phyloP scores from a whole-genome alignment of 1,284 basidiomycete species.

The Paramarasmius palmivorus region DNA sequence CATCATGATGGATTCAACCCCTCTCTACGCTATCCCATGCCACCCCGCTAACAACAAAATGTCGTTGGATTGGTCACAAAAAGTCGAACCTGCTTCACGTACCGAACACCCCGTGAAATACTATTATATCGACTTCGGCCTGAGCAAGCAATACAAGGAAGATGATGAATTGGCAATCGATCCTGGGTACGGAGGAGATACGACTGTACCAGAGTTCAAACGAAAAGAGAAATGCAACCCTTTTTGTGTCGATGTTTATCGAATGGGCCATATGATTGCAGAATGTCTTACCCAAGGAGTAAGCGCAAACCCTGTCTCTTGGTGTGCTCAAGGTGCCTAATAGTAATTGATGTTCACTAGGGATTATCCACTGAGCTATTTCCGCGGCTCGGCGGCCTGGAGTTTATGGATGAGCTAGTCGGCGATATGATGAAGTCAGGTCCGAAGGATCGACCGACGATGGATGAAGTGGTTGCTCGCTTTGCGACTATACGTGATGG shows the following conservation, averaged over 20 bases:
- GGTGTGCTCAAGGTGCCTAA: not conserved
- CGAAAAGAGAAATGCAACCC: conserved; percentile 11
- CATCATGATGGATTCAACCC: conserved; percentile 35
- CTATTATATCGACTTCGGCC: conserved; percentile 31
- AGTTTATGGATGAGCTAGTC: conserved; percentile 32
- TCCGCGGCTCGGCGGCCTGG: conserved; percentile 22
- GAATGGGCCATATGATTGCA: conserved; percentile 11
- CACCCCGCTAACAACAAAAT: conserved; percentile 20
- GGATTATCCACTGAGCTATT: not conserved
- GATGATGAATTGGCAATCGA: not conserved
- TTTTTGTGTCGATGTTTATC: conserved; percentile 12
- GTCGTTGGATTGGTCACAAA: conserved; percentile 18
- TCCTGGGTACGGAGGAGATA: conserved; percentile 6
- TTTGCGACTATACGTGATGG: conserved; percentile 25
- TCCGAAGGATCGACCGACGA: conserved; percentile 31
- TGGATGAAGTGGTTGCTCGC: conserved; percentile 31
- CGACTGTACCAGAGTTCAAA: conserved; percentile 9
- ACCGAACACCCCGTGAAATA: conserved; percentile 28
- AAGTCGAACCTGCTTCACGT: conserved; percentile 24
- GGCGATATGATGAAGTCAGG: conserved; percentile 31
- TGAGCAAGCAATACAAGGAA: conserved; percentile 25
- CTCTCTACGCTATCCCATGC: conserved; percentile 24
- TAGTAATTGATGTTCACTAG: not conserved
- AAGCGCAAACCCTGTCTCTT: not conserved
- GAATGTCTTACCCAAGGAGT: not conserved